Evolutionary conservation across 1,284 basidiomycete species (phyloP).

Genomic region (Stygiomarasmius scandens): DNA sequence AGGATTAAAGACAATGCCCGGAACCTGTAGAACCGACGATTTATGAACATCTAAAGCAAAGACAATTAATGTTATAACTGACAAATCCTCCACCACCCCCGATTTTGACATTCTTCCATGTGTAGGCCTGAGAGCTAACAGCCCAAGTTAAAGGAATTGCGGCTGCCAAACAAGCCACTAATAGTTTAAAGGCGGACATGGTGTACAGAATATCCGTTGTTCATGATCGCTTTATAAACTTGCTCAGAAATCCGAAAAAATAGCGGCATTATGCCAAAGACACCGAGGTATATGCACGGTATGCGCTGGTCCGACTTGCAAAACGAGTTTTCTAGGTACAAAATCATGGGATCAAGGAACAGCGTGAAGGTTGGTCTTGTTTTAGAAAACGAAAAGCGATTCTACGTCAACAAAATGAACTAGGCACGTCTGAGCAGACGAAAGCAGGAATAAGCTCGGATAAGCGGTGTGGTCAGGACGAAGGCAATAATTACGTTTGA

Average conservation of each 20-base stretch:
- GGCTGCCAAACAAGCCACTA: slow-evolving; percentile 25
- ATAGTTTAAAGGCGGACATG: slow-evolving; percentile 29
- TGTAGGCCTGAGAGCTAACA: slow-evolving; percentile 51
- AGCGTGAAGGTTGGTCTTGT: no score
- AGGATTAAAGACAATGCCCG: slow-evolving; percentile 66
- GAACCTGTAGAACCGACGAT: slow-evolving; percentile 17
- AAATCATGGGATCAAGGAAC: neutral
- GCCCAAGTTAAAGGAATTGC: slow-evolving; percentile 34
- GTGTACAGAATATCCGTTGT: neutral
- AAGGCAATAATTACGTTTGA: no score
- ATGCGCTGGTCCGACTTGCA: neutral
- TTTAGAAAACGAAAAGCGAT: no score
- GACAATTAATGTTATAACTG: slow-evolving; percentile 6
- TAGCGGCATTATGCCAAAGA: neutral
- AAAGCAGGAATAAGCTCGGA: neutral
- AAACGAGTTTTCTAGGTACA: neutral
- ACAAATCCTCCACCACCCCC: slow-evolving; percentile 51
- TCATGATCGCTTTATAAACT: neutral
- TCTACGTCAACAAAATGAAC: no score
- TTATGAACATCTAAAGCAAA: no score
- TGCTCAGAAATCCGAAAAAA: neutral
- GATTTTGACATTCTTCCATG: slow-evolving; percentile 69
- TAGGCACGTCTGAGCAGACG: no score
- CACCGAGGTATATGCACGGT: neutral
- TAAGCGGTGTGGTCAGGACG: neutral